Base-by-base conservation (phyloP, 1,284 basidiomycete species). In the Spongiforma sp. region DNA sequence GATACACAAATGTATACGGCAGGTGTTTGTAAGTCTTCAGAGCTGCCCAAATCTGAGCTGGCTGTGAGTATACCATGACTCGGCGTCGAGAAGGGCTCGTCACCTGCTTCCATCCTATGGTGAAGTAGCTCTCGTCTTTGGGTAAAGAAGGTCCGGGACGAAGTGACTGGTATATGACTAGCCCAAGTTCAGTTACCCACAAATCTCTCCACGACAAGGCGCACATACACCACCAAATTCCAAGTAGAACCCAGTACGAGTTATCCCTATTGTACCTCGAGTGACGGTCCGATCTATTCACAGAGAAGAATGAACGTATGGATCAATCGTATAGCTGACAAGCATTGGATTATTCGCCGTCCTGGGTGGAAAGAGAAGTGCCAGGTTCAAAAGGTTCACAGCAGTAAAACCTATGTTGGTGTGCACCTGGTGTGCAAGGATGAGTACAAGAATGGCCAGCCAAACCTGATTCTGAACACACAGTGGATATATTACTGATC, bases 401-500 rank as follows among this genome's bases (percentile, higher is more conserved):
- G 83, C 82, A 57, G 90, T 85, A 73, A 89, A 95, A 53, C 89
- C 93, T 56, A 89, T 84, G 71, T 92, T 93, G 73, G 87, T 92
- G 71, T 93, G 90, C 60, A 83, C 86, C 90, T 93, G 65, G 62
- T 33, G 50, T 8, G 28, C 36, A 24, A 6, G 34, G 15, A 56
- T 67, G 37, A 60, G 43, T 63, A 69, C 66, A 33, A 1, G n/a
- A 36, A 10, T 17, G 21, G 4, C 59, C 36, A 24, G 26, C 10
- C 24, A 32, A 5, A 43, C 5, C 32, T 12, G n/a, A n/a, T n/a
- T 17, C 9, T 17, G 12, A 12, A 72, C 85, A 67, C 62, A 95
- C 90, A 19, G 93, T 94, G 68, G 89, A 90, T 67, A 93, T 92
- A 71, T 96, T 96, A 71, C 91, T 91, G 65, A 96, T 91, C 61